Evolutionary conservation across 331 rosid genomes (phyloP).

Genomic region (Quercus lobata): DNA sequence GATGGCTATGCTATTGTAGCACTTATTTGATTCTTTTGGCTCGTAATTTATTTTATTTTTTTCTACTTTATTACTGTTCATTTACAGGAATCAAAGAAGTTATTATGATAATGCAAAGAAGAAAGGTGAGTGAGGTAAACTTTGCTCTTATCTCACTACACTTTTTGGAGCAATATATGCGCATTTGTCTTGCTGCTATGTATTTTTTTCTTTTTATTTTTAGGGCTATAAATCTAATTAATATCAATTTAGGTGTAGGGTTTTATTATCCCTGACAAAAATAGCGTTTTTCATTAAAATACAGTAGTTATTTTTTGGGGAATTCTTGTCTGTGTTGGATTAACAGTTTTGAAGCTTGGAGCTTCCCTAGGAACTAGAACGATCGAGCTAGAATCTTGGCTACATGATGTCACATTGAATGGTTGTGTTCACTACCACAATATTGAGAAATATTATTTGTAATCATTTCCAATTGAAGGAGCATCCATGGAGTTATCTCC

Average conservation of each 20-base stretch:
- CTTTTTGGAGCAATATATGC: neutral
- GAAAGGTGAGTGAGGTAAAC: neutral
- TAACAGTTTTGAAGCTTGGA: neutral
- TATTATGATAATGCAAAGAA: neutral
- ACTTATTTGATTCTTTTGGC: neutral
- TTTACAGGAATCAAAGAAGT: neutral
- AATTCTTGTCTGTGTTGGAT: neutral
- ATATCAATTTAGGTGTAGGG: neutral
- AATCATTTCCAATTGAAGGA: neutral
- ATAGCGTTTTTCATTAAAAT: neutral
- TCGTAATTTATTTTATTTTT: neutral
- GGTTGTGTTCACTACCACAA: too few relatives aligned
- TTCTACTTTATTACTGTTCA: neutral
- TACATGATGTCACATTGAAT: neutral
- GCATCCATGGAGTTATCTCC: neutral
- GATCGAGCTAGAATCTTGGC: neutral
- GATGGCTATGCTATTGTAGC: neutral
- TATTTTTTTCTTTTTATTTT: neutral
- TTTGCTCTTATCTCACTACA: neutral
- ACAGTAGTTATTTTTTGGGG: too few relatives aligned
- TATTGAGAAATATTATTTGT: too few relatives aligned
- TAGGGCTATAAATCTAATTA: too few relatives aligned
- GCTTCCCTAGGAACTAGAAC: neutral
- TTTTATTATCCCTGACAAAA: neutral
- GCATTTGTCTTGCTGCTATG: neutral